A percentile compares a stretch with the other conserved stretches of the same genome.
Conservation (phyloP, 2,329 filamentous ascomycete genomes). For the Neodidymelliopsis sp. region DNA sequence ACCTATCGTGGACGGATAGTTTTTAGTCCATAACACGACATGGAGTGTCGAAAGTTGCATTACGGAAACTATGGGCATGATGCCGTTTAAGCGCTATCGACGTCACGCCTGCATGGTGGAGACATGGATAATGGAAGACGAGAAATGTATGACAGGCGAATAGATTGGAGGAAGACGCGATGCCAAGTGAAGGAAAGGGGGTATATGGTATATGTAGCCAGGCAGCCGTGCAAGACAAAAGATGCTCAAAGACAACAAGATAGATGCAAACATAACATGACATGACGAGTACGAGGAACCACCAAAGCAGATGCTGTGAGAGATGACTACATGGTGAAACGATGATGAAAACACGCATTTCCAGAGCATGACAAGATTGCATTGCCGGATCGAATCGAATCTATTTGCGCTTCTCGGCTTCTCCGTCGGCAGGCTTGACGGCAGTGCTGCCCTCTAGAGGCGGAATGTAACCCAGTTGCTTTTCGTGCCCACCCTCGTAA, state of each 20-base stretch:
- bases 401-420: conserved; percentile 29
- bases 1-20: too few species aligned
- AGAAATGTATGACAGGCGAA: too few species aligned
- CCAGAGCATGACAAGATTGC: too few species aligned
- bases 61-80: too few species aligned
- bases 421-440: conserved; percentile 27
- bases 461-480: conserved; percentile 39
- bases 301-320: background rate
- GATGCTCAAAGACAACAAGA: background rate
- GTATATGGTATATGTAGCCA: conserved; percentile 14
- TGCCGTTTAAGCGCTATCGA: too few species aligned
- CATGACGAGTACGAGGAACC: too few species aligned
- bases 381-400: background rate
- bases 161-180: too few species aligned
- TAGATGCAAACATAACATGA: background rate
- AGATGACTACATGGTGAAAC: background rate
- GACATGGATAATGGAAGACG: too few species aligned
- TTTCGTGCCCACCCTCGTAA: conserved; percentile 26
- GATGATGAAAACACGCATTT: too few species aligned
- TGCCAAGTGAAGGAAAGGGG: conserved; percentile 12
- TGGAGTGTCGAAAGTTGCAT: too few species aligned
- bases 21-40: too few species aligned
- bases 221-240: background rate
- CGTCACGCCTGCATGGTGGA: too few species aligned
- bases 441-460: conserved; percentile 41